Conservation (phyloP, 768 basidiomycete species). For the Nidularia sp. region DNA sequence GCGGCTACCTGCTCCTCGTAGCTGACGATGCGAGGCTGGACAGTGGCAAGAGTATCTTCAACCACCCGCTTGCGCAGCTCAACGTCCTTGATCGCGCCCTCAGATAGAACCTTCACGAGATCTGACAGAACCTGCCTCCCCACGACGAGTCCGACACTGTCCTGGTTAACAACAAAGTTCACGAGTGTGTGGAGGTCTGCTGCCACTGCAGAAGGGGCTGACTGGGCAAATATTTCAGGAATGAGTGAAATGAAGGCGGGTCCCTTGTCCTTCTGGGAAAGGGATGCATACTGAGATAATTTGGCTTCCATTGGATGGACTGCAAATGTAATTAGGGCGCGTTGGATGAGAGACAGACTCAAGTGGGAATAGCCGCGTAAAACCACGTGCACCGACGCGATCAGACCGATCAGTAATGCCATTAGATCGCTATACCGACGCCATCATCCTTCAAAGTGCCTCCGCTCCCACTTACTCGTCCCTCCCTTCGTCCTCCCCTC, state of each 20-base stretch:
- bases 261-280: slow-evolving; percentile 84
- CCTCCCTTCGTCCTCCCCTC: slow-evolving; percentile 3
- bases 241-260: slow-evolving; percentile 70
- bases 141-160: slow-evolving; percentile 79
- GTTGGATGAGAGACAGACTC: no score
- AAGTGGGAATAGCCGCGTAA: no score
- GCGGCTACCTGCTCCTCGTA: slow-evolving; percentile 86
- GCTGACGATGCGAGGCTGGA: slow-evolving; percentile 80
- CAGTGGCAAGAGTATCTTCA: slow-evolving; percentile 63
- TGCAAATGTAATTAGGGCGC: background rate
- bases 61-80: slow-evolving; percentile 70
- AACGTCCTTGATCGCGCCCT: slow-evolving; percentile 46
- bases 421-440: background rate
- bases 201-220: slow-evolving; percentile 38
- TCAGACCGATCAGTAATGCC: background rate
- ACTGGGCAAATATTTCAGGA: slow-evolving; percentile 54
- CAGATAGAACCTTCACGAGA: slow-evolving; percentile 66
- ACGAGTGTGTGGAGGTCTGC: slow-evolving; percentile 68
- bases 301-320: slow-evolving; percentile 53
- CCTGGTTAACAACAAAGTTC: slow-evolving; percentile 79
- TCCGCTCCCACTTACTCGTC: background rate
- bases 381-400: background rate
- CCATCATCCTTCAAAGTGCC: background rate
- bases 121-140: slow-evolving; percentile 85
- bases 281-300: slow-evolving; percentile 55